Percentiles rank a stretch among this genome's conserved stretches.
Evolutionary conservation across 2,329 filamentous ascomycete species (phyloP).

Genomic region (Talaromyces sp.): DNA sequence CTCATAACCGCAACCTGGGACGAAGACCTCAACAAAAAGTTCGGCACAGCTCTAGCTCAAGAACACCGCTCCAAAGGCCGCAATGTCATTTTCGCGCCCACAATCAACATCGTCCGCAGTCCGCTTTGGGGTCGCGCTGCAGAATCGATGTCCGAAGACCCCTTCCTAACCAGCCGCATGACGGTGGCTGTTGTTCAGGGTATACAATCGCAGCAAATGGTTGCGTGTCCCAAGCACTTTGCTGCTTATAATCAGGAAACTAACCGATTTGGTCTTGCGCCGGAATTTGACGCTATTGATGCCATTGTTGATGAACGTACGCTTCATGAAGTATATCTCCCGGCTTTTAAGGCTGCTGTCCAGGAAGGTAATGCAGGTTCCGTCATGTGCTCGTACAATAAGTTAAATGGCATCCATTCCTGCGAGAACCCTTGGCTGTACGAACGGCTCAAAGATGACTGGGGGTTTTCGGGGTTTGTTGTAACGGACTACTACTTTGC

Average conservation of each 20-base stretch:
- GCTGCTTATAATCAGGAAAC: neutral
- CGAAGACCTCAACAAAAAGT: neutral
- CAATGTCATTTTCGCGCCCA: neutral
- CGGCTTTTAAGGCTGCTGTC: neutral
- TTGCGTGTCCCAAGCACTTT: neutral
- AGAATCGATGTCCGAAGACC: neutral
- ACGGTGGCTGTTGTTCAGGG: neutral
- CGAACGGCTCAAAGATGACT: neutral
- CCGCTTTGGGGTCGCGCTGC: neutral
- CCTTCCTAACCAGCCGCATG: neutral
- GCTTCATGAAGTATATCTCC: neutral
- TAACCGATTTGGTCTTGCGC: neutral
- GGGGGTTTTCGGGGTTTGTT: neutral
- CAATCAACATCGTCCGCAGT: neutral
- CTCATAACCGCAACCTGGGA: neutral
- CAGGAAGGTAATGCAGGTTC: neutral
- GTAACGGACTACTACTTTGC: neutral
- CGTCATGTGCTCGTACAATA: neutral
- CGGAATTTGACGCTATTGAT: neutral
- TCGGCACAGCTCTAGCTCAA: neutral
- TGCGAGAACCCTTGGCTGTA: neutral
- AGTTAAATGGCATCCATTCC: neutral
- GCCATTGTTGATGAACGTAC: neutral
- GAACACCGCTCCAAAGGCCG: neutral
- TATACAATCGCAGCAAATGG: neutral